Evolutionary conservation across 495 filamentous ascomycete species (phyloP).

Genomic region (Podospora tetraspora): DNA sequence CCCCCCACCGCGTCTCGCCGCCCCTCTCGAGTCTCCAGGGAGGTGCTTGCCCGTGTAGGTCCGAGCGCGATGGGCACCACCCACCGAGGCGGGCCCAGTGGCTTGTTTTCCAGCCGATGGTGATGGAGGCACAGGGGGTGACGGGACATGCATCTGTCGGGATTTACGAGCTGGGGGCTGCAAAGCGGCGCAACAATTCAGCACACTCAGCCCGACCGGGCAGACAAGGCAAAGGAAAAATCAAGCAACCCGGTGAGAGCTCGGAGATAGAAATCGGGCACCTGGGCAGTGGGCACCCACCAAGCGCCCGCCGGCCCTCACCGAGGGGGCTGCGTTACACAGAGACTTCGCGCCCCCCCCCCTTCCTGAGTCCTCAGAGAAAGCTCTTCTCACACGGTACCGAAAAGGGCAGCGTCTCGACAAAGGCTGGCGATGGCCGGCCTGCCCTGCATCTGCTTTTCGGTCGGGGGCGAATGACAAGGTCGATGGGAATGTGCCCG

Average conservation of each 20-base stretch:
- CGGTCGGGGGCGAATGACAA: not conserved
- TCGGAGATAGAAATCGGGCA: not conserved
- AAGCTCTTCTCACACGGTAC: not conserved
- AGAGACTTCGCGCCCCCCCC: not conserved
- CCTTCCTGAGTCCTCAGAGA: not conserved
- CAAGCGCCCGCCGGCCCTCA: not conserved
- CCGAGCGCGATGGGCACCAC: not conserved
- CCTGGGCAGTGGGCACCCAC: not conserved
- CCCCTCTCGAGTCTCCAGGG: not conserved
- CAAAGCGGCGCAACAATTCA: not conserved
- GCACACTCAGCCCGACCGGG: not conserved
- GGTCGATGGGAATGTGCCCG: not conserved
- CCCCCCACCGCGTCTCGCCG: not conserved
- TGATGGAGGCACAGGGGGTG: not conserved
- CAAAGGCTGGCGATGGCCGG: not conserved
- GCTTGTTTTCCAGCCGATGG: not conserved
- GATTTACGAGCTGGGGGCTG: not conserved
- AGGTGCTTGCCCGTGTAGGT: not conserved
- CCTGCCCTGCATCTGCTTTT: not conserved
- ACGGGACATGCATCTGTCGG: not conserved
- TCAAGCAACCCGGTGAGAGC: not conserved
- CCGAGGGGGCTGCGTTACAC: not conserved
- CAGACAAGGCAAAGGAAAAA: not conserved
- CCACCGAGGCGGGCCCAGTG: not conserved
- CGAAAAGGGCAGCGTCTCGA: not conserved